phyloP scores from a whole-genome alignment of 495 filamentous ascomycete species.

The Aspergillus indologenus region DNA sequence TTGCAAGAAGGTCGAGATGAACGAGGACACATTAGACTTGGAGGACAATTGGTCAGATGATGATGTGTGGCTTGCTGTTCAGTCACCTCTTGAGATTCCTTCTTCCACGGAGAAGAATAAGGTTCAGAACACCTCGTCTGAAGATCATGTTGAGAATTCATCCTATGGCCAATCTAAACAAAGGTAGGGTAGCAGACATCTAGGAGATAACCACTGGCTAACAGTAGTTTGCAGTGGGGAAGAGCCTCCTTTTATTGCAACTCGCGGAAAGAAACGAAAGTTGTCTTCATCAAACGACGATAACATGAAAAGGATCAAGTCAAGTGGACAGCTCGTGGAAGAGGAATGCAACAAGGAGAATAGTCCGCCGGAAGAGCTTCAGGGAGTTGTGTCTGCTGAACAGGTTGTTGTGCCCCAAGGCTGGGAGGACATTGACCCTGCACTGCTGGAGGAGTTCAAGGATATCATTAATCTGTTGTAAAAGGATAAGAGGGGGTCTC shows the following conservation, averaged over 20 bases:
- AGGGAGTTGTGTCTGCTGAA: not conserved
- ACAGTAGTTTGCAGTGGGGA: not conserved
- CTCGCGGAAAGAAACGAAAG: not conserved
- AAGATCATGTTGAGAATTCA: not conserved
- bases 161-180: not conserved
- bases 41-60: slow-evolving; percentile 8
- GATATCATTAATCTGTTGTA: slow-evolving; percentile 39
- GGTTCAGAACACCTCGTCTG: not conserved
- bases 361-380: not conserved
- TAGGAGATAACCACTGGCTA: not conserved
- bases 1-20: not conserved
- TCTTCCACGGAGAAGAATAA: not conserved
- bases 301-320: not conserved
- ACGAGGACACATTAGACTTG: not conserved
- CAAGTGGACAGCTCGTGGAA: not conserved
- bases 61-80: slow-evolving; percentile 1
- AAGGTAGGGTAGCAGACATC: not conserved
- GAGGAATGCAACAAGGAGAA: not conserved
- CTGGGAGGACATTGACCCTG: slow-evolving; percentile 36
- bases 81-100: not conserved
- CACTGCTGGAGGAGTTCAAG: slow-evolving; percentile 37
- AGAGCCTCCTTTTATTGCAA: not conserved
- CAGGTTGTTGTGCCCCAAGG: slow-evolving; percentile 10
- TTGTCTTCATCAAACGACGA: not conserved
- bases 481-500: not conserved